Conservation (phyloP, 129 eudicot species). For the Flaveria trinervia region DNA sequence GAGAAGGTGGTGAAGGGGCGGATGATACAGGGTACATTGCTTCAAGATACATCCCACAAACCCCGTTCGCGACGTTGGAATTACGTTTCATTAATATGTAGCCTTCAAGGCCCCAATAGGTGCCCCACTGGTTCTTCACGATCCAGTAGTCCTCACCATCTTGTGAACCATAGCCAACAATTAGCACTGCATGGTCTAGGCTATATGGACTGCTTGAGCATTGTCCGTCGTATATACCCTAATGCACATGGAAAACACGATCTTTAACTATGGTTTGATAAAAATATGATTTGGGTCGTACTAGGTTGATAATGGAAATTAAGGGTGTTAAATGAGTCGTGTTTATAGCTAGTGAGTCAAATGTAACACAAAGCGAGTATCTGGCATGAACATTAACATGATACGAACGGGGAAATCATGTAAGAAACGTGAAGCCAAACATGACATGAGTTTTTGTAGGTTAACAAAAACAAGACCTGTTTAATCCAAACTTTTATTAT, state of each 20-base stretch:
- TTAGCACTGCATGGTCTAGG: conserved; percentile 57
- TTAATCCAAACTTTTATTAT: no score
- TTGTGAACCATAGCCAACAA: conserved; percentile 65
- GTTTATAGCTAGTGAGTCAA: no score
- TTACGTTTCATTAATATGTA: conserved; percentile 51
- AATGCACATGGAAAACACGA: background rate
- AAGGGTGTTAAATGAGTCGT: no score
- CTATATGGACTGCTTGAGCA: conserved; percentile 50
- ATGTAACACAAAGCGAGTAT: no score
- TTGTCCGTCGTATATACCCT: conserved; percentile 62
- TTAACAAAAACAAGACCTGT: no score
- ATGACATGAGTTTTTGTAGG: no score
- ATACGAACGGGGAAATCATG: no score
- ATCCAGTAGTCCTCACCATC: conserved; percentile 61
- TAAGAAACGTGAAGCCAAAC: no score
- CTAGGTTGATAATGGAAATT: no score
- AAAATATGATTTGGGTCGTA: no score
- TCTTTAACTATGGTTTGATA: no score
- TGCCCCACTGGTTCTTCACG: conserved; percentile 74
- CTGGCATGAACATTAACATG: no score
- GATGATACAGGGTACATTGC: conserved; percentile 54
- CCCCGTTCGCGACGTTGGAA: conserved; percentile 38
- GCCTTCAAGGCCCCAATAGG: conserved; percentile 63
- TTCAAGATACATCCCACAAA: conserved; percentile 61
- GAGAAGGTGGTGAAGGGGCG: conserved; percentile 34